Base-by-base conservation (phyloP, 495 filamentous ascomycete genomes). In the Aspergillus indologenus region DNA sequence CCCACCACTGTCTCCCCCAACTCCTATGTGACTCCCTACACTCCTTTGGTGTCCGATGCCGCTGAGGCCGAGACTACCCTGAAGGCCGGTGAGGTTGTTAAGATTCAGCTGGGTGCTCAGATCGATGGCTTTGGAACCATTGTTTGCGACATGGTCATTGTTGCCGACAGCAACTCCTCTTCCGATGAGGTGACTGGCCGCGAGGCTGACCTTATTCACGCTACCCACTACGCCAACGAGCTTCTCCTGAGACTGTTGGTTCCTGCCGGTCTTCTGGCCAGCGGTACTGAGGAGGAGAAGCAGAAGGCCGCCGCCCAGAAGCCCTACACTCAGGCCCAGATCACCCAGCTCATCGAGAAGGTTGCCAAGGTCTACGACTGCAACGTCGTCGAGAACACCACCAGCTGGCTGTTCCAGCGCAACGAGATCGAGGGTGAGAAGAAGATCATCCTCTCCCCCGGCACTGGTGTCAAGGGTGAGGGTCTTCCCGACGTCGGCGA, bases 381-480 rank as follows among this genome's bases (percentile, higher is more conserved):
- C 81, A 96, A 87, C 62, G 75, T 98, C 43, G 90, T 98, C 52
- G 95, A 98, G 82, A 94, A 91, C 79, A 98, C 94, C 47, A 98
- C 94, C 47, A 92, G 89, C 69, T 98, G 93, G 91, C 74, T 90
- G 42, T 97, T 98, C 69, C 90, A 90, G 63, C 88, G 89, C 68
- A 96, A 98, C 73, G 94, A 98, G 71, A 98, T 98, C 63, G 94
- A 98, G 78, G 89, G 88, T 58, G 89, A 89, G 80, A 98, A 98
- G 86, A 97, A 96, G 85, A 95, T 98, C 69, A 94, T 98, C 53
- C 77, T 98, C 23, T 81, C 89, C 19, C 91, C 95, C 29, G 88
- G 88, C 53, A 89, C 96, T 68, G 78, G 81, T 61, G 86, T 90
- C 66, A 96, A 94, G 77, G 92, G 92, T 50, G 94, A 98, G 67